Evolutionary conservation across 768 basidiomycete genomes (phyloP), one percentile per base, ranked within the genome.

Genomic region (Pleurotus citrinopileatus): DNA sequence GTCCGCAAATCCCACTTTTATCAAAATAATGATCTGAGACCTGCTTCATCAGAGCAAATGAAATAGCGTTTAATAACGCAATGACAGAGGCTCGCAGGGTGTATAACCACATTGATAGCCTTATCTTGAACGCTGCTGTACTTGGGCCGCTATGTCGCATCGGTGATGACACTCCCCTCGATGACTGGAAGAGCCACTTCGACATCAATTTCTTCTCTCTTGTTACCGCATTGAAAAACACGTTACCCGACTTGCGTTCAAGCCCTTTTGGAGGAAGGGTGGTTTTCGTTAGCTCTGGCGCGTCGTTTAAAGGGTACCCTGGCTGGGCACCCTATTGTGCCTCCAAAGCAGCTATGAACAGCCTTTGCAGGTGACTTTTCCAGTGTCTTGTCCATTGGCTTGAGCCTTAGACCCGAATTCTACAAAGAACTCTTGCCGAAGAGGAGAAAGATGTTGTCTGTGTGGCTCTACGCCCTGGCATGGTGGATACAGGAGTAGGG

Each of bases 161-260:
- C 50, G 75, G 68, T 13, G 78, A 81, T 42, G 69, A 73, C 29
- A 73, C 76, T 7, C 66, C 77, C 7, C 81, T 51, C 5, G 42
- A 55, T 29, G 69, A 71, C 19, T 92, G 90, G 91, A 86, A 81
- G 63, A 61, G 65, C 20, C 79, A 85, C 62, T 92, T 96, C 64
- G 87, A 94, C 60, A 76, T 91, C 70, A 96, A 95, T 68, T 87
- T 96, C 69, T 91, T 93, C 72, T 91, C 93, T 1, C 76, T 91
- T 17, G 72, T 96, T 42, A 79, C 83, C 28, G 80, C 89, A 20
- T 61, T 94, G 27, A 79, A 86, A 59, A 76, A 78, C 9, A 72
- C 84, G 12, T 71, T 94, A 2, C 91, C 93, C 3, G 73, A 81
- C 55, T 73, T 98, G 56, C 84, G 87, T 34, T 71, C 76, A 60